Percentiles rank a stretch among this genome's conserved stretches.
phyloP scores from a whole-genome alignment of 2,329 filamentous ascomycete species.

The Claviceps pazoutovae region DNA sequence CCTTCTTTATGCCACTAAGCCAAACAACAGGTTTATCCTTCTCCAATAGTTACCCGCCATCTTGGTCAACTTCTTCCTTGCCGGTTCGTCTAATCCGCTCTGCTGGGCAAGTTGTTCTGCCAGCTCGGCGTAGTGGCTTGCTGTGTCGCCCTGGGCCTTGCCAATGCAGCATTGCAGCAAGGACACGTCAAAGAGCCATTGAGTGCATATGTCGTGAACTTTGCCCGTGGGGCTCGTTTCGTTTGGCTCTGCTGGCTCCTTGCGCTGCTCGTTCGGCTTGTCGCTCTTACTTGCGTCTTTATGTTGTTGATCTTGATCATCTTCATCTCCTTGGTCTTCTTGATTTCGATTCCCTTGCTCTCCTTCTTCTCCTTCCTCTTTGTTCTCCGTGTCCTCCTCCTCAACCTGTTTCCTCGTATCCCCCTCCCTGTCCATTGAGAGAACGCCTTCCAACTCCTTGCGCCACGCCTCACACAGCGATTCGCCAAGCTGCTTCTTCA shows the following conservation, averaged over 20 bases:
- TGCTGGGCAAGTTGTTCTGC: slow-evolving; percentile 30
- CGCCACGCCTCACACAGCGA: slow-evolving; percentile 37
- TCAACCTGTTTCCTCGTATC: background rate
- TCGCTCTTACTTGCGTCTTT: background rate
- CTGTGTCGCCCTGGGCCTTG: slow-evolving; percentile 9
- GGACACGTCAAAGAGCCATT: slow-evolving; percentile 48
- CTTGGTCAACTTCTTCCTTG: slow-evolving; percentile 42
- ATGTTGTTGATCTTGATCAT: background rate
- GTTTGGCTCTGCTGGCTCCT: background rate
- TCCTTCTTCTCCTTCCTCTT: slow-evolving; percentile 5
- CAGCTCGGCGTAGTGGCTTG: slow-evolving; percentile 27
- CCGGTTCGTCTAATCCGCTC: slow-evolving; percentile 34
- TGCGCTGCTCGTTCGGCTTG: slow-evolving; percentile 1
- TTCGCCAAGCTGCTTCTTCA: slow-evolving; percentile 46
- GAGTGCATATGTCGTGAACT: slow-evolving; percentile 35
- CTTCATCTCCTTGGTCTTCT: background rate
- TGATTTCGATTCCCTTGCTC: background rate
- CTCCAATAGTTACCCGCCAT: slow-evolving; percentile 67
- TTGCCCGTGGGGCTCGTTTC: slow-evolving; percentile 11
- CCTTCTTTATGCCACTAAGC: slow-evolving; percentile 41
- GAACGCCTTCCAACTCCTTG: slow-evolving; percentile 22
- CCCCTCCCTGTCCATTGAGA: slow-evolving; percentile 7
- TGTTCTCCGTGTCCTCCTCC: slow-evolving; percentile 5
- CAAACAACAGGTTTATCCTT: slow-evolving; percentile 70
- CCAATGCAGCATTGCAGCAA: slow-evolving; percentile 35